Base-by-base conservation (phyloP, 129 eudicot species). In the Pulicaria dysenterica region DNA sequence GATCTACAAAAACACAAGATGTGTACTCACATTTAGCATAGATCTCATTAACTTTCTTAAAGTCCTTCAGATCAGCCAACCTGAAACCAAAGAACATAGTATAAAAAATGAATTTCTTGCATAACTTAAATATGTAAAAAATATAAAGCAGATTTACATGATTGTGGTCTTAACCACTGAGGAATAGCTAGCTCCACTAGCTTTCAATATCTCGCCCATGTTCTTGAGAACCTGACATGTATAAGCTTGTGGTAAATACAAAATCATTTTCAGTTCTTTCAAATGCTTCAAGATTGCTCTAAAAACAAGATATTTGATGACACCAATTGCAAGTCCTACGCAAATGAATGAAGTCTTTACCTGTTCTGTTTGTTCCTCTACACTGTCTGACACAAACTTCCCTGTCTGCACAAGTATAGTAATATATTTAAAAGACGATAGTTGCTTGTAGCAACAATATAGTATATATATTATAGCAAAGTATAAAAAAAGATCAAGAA, bases 351-450 rank as follows among this genome's bases (percentile, higher is more conserved):
- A 41, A 41, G 10, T 39, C 3, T 49, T 42, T 84, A 94, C 98
- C 98, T 94, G 98, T 77, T 94, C 98, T 17, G 98, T 94, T 80
- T 94, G 98, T 8, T 88, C 98, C 77, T 94, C 98, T 24, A 94
- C 95, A 38, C 71, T 19, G 7, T 94, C 96, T 1, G 98, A 88
- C 48, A 88, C 83, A 61, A 94, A 88, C 76, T 87, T 84, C 67
- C 98, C 98, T 0, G 96, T 90, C 98, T 90, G 91, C 88, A 90
- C 60, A 70, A 49, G 77, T 15, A 65, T 44, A 67, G 41, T 31
- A 77, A 69, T 56, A 48, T 72, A 62, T 64, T 61, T 64, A 68
- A 59, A 3, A 42, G 3, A 4, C 11, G 41, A 24, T 56, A 17
- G 42, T 63, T 12, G 6, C 5, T 24, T 24, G 31, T 24, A 24